Conservation (phyloP, 805 yeast genomes). For the Yamadazyma scolyti region DNA sequence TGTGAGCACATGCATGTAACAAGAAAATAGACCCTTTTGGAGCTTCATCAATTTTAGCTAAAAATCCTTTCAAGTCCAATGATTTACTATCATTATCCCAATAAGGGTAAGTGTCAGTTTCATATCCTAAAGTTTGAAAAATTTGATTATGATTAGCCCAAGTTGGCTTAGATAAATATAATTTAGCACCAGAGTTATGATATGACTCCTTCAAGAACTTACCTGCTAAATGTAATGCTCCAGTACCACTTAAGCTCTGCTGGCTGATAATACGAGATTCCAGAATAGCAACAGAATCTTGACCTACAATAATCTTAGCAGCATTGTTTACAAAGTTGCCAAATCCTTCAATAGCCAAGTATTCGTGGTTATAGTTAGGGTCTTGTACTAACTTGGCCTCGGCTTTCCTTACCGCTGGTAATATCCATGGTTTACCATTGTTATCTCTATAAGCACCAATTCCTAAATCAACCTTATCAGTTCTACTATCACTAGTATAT, state of each 20-base stretch:
- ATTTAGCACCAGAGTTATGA: conserved; percentile 31
- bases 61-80: conserved; percentile 67
- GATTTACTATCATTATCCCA: conserved; percentile 73
- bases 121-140: conserved; percentile 66
- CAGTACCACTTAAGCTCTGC: conserved; percentile 84
- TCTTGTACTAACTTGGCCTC: conserved; percentile 60
- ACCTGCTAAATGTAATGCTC: conserved; percentile 90
- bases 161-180: conserved; percentile 86
- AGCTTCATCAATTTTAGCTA: conserved; percentile 60
- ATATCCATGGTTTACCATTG: conserved; percentile 66
- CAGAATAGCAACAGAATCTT: conserved; percentile 48
- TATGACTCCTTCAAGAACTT: conserved; percentile 55
- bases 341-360: conserved; percentile 77
- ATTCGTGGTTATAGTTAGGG: conserved; percentile 76
- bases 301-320: conserved; percentile 69
- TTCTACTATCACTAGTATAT: conserved; percentile 52
- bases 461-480: conserved; percentile 77
- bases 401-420: conserved; percentile 66
- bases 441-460: conserved; percentile 78
- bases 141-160: conserved; percentile 96
- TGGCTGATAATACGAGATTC: conserved; percentile 54
- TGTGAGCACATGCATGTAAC: conserved; percentile 95
- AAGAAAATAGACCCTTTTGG: conserved; percentile 74
- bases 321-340: conserved; percentile 66
- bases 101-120: conserved; percentile 73